phyloP scores from a whole-genome alignment of 2,329 filamentous ascomycete genomes.

The Bipolaris gigantea region DNA sequence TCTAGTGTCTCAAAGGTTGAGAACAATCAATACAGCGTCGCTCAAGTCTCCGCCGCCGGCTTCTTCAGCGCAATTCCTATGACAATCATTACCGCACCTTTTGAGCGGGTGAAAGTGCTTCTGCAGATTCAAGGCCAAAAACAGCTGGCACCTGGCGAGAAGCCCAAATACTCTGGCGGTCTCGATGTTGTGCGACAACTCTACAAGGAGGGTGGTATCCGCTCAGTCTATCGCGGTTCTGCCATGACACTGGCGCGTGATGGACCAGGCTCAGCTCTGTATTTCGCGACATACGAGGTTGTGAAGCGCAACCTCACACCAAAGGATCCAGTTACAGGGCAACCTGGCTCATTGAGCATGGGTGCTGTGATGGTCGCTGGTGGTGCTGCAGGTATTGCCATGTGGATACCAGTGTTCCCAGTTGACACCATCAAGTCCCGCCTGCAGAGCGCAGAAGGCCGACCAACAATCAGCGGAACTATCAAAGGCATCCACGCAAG shows the following conservation, averaged over 20 bases:
- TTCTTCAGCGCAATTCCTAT: slow-evolving; percentile 96
- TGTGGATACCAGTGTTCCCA: slow-evolving; percentile 99
- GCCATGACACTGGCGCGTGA: slow-evolving; percentile 91
- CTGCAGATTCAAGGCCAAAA: slow-evolving; percentile 97
- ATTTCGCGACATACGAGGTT: slow-evolving; percentile 96
- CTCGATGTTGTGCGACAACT: slow-evolving; percentile 90
- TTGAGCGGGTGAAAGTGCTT: slow-evolving; percentile 98
- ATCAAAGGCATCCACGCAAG: slow-evolving; percentile 79
- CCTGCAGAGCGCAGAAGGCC: slow-evolving; percentile 86
- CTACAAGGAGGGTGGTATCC: slow-evolving; percentile 86
- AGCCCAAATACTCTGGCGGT: slow-evolving; percentile 86
- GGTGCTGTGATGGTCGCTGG: slow-evolving; percentile 83
- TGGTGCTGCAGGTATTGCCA: slow-evolving; percentile 88
- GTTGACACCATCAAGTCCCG: slow-evolving; percentile 95
- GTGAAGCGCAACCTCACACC: slow-evolving; percentile 88
- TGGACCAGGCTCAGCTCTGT: slow-evolving; percentile 88
- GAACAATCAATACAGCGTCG: slow-evolving; percentile 75
- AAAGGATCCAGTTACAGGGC: slow-evolving; percentile 69
- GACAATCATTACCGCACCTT: slow-evolving; percentile 97
- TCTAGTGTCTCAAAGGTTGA: slow-evolving; percentile 65
- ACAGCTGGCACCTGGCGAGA: slow-evolving; percentile 79
- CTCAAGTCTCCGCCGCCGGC: slow-evolving; percentile 85
- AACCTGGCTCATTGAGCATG: slow-evolving; percentile 78
- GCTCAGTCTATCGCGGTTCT: slow-evolving; percentile 88
- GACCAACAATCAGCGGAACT: slow-evolving; percentile 76